Conservation (phyloP, 768 basidiomycete species). For the Hypsizygus marmoreus region DNA sequence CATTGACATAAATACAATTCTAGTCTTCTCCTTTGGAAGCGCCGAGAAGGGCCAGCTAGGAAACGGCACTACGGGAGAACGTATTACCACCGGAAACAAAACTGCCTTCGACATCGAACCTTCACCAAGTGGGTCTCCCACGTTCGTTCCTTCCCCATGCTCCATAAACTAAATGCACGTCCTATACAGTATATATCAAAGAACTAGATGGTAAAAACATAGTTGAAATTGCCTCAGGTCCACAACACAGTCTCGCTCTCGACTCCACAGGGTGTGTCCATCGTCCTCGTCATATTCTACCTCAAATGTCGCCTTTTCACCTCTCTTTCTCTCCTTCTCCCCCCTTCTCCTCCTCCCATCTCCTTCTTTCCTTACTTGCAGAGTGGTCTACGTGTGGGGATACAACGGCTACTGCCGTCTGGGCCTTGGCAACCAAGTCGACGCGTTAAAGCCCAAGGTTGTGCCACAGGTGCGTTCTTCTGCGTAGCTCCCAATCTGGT, state of each 20-base stretch:
- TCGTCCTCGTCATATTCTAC: neutral
- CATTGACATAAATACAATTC: neutral
- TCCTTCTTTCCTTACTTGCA: constrained; percentile 27
- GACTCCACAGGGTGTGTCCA: constrained; percentile 68
- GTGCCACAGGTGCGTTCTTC: constrained; percentile 67
- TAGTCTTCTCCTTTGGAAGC: constrained; percentile 89
- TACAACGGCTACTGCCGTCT: constrained; percentile 91
- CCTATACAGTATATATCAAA: constrained; percentile 63
- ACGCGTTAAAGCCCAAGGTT: constrained; percentile 75
- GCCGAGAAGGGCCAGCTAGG: constrained; percentile 93
- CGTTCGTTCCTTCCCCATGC: neutral
- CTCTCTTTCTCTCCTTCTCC: neutral
- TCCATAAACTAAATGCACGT: neutral
- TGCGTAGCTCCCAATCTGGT: neutral
- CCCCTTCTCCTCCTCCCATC: constrained; percentile 1
- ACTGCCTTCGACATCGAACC: constrained; percentile 77
- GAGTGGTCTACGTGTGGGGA: constrained; percentile 83
- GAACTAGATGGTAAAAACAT: constrained; percentile 80
- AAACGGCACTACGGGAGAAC: constrained; percentile 91
- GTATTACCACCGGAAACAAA: constrained; percentile 85
- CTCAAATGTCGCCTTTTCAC: neutral
- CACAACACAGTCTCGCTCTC: constrained; percentile 84
- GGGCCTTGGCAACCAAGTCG: constrained; percentile 85
- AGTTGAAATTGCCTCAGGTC: constrained; percentile 79
- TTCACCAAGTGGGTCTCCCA: constrained; percentile 54